Evolutionary conservation across 1,284 basidiomycete genomes (phyloP), one percentile per base, ranked within the genome.

Genomic region (Heterobasidion irregulare): DNA sequence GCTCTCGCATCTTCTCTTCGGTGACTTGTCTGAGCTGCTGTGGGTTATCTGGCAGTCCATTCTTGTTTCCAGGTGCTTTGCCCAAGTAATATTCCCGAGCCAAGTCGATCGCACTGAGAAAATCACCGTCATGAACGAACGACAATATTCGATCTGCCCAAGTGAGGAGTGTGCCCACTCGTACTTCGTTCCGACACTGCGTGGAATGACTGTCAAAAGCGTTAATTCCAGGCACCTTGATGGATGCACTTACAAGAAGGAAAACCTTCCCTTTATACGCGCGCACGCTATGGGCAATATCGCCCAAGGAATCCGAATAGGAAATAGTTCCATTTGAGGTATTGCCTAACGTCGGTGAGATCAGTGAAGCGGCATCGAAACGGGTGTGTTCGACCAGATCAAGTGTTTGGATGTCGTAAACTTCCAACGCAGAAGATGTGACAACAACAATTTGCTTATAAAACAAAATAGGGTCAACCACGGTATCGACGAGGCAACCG

Each of bases 81-180:
- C 86, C 89, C n/a, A 84, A 72, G 66, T 94, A 95, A 70, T 96
- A 99, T 0, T 82, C 77, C 18, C 91, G 82, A 0, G 91, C 83
- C 15, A 96, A 76, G 52, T 94, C 86, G 61, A 99, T 97, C 1
- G 97, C 96, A 47, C 79, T 83, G 15, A 99, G 75, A 67, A 98
- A 95, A 64, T 98, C 88, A 34, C 94, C 94, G 5, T 80, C 76
- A 64, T 93, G 80, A 32, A 98, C 95, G 53, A 88, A 83, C 4
- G 84, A 77, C 34, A 98, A 74, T 19, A 99, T 86, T 19, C 90
- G 85, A 67, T 99, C 95, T 9, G 96, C 94, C 97, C 97, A 99
- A 0, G 94, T 93, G 47, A 96, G 75, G 26, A 98, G 75, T 0
- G 89, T 92, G 33, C 94, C 97, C 0, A 91, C 92, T 65, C 84